Conservation (phyloP, 306 rosid genomes). For the Astragalus membranaceus region DNA sequence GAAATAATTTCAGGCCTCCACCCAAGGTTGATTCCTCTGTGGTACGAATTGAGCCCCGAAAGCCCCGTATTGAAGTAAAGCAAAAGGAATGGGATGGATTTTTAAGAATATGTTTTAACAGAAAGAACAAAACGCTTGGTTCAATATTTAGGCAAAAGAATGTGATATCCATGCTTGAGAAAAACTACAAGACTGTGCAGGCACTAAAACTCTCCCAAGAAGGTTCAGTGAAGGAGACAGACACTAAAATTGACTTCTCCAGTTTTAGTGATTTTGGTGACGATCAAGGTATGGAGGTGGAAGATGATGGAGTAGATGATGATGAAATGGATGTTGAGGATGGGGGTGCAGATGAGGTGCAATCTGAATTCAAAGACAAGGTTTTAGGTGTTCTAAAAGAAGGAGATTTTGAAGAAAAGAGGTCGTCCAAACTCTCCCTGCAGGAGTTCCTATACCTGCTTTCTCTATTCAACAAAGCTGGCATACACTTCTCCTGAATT, state of each 20-base stretch:
- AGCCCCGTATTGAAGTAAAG: constrained; percentile 63
- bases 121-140: constrained; percentile 95
- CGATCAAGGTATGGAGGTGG: constrained; percentile 44
- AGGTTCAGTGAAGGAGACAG: constrained; percentile 28
- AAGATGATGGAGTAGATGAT: constrained; percentile 44
- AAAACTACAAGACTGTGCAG: constrained; percentile 70
- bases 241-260: constrained; percentile 26
- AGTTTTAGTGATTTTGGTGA: constrained; percentile 43
- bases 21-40: constrained; percentile 95
- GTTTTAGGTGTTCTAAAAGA: constrained; percentile 69
- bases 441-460: constrained; percentile 74
- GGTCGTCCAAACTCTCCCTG: constrained; percentile 77
- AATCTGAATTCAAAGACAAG: constrained; percentile 76
- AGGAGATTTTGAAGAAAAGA: constrained; percentile 79
- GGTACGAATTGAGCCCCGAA: constrained; percentile 81
- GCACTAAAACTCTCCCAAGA: constrained; percentile 42
- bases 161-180: constrained; percentile 69
- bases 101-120: constrained; percentile 65
- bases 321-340: constrained; percentile 60
- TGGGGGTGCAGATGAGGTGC: constrained; percentile 44
- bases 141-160: constrained; percentile 79
- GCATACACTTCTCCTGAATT: constrained; percentile 67
- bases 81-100: constrained; percentile 96
- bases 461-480: constrained; percentile 74
- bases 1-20: constrained; percentile 85